These are phyloP conservation scores for Periconia macrospinosa DNA, from an alignment of 2,329 filamentous ascomycete species.

Conservation along the genomic window DNA sequence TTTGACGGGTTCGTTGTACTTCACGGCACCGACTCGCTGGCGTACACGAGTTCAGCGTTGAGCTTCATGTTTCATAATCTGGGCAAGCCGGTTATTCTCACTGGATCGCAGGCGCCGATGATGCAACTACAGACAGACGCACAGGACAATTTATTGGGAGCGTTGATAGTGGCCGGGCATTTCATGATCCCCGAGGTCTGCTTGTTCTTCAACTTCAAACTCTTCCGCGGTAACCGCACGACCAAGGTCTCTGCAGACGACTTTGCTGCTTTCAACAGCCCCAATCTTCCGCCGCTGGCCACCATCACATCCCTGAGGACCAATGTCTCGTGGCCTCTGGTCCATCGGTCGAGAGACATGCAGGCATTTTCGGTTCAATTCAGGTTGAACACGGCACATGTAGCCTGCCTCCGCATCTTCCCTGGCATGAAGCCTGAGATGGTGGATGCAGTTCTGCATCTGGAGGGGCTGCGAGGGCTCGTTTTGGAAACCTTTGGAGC, in stretches of 20 bases:
- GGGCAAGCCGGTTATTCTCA: conserved; percentile 88
- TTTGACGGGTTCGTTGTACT: conserved; percentile 92
- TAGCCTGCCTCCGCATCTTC: conserved; percentile 86
- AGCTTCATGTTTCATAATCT: conserved; percentile 93
- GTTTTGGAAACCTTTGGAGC: conserved; percentile 92
- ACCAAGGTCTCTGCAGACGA: conserved; percentile 86
- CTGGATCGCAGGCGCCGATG: conserved; percentile 73
- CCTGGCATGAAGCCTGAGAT: conserved; percentile 93
- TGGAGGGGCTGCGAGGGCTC: conserved; percentile 77
- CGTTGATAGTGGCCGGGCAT: conserved; percentile 85
- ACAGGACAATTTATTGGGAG: conserved; percentile 85
- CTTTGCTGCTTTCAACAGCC: conserved; percentile 84
- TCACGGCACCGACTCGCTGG: conserved; percentile 87
- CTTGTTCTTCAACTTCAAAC: conserved; percentile 88
- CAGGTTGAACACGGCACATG: conserved; percentile 81
- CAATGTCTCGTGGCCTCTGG: conserved; percentile 77
- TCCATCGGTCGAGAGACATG: conserved; percentile 73
- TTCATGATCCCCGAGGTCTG: conserved; percentile 93
- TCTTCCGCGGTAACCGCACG: conserved; percentile 85
- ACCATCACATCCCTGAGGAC: conserved; percentile 79
- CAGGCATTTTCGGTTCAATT: conserved; percentile 74
- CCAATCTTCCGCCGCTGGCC: conserved; percentile 82
- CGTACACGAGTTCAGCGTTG: conserved; percentile 83
- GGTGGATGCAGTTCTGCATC: conserved; percentile 78
- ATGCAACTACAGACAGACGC: conserved; percentile 89